phyloP scores from a whole-genome alignment of 2,329 filamentous ascomycete genomes.

The Pleurostoma richardsiae region DNA sequence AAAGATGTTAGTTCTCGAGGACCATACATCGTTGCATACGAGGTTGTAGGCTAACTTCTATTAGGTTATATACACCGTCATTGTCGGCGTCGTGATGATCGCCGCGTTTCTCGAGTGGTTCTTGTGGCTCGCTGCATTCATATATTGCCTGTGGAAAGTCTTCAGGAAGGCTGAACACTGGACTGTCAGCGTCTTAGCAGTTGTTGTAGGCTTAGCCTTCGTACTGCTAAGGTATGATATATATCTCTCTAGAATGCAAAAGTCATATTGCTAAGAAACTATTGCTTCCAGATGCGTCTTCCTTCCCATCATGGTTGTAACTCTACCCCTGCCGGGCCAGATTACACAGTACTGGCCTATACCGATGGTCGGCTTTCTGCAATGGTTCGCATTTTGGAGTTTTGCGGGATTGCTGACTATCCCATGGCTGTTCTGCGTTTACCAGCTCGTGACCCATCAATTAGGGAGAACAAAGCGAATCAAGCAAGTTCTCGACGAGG shows the following conservation, averaged over 20 bases:
- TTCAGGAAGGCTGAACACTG: conserved; percentile 86
- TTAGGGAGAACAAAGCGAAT: conserved; percentile 78
- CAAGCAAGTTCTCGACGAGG: conserved; percentile 77
- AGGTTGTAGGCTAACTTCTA: background rate
- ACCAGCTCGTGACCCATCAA: conserved; percentile 82
- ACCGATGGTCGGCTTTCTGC: conserved; percentile 64
- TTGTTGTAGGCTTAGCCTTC: conserved; percentile 71
- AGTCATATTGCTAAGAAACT: background rate
- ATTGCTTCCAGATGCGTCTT: conserved; percentile 62
- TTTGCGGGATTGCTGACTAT: conserved; percentile 81
- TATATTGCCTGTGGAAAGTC: conserved; percentile 87
- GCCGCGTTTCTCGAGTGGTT: conserved; percentile 90
- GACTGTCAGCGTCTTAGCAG: conserved; percentile 73
- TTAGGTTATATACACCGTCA: conserved; percentile 79
- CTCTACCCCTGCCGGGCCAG: conserved; percentile 71
- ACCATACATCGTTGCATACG: background rate
- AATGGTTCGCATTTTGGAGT: conserved; percentile 95
- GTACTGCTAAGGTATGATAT: conserved; percentile 62
- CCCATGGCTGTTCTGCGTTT: conserved; percentile 91
- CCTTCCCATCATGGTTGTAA: conserved; percentile 90
- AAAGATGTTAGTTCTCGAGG: conserved; percentile 32
- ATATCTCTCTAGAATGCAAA: background rate
- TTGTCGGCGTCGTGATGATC: conserved; percentile 77
- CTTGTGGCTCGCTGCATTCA: conserved; percentile 87
- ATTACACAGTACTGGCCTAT: conserved; percentile 70